Percentiles rank a stretch among this genome's conserved stretches.
These are phyloP conservation scores for Yarrowia keelungensis DNA, from an alignment of 805 yeast genomes.

Conservation along the genomic window DNA sequence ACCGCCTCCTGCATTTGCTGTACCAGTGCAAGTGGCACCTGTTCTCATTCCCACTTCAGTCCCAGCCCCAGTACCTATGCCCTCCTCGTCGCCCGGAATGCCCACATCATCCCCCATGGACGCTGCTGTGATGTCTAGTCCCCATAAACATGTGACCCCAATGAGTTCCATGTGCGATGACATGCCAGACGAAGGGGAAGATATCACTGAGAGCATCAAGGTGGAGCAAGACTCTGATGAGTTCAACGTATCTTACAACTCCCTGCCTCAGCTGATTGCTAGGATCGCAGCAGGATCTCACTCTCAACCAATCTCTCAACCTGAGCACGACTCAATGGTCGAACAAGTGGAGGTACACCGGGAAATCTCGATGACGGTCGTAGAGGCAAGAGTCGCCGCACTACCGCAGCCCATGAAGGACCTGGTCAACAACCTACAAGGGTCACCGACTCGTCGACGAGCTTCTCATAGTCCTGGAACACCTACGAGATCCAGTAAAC, in stretches of 20 bases:
- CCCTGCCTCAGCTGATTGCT: conserved; percentile 9
- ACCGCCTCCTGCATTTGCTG: background rate
- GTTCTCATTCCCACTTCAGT: background rate
- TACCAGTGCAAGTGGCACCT: background rate
- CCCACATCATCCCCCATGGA: conserved; percentile 27
- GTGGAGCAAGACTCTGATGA: conserved; percentile 13
- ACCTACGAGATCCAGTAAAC: background rate
- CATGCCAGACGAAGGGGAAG: background rate
- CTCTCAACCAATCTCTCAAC: background rate
- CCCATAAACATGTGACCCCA: background rate
- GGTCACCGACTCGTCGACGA: background rate
- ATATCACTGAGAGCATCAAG: background rate
- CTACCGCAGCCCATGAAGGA: background rate
- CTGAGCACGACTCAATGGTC: background rate
- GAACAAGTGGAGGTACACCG: background rate
- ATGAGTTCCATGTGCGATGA: conserved; percentile 10
- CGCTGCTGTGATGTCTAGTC: conserved; percentile 26
- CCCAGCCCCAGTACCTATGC: background rate
- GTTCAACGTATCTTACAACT: conserved; percentile 19
- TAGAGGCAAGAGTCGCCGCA: background rate
- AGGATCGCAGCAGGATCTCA: background rate
- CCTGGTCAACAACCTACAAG: background rate
- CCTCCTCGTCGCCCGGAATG: conserved; percentile 20
- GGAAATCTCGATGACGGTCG: no score
- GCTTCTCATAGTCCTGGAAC: background rate